These are phyloP conservation scores for Omphalea diandra DNA, from an alignment of 441 rosid genomes.

Conservation along the genomic window DNA sequence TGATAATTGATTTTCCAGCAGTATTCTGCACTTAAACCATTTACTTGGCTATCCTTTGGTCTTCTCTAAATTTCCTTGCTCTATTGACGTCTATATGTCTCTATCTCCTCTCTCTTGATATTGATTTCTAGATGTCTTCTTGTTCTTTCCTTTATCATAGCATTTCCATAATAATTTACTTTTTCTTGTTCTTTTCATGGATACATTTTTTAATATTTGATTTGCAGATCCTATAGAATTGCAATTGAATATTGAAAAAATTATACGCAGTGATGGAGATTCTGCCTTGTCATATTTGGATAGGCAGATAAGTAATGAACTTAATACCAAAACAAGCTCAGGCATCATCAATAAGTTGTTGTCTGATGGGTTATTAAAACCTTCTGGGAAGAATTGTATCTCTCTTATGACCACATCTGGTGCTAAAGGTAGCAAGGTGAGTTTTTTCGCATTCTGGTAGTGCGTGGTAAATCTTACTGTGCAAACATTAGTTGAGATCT, in stretches of 20 bases:
- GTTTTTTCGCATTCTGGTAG: conserved; percentile 27
- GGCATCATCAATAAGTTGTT: conserved; percentile 70
- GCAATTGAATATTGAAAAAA: conserved; percentile 70
- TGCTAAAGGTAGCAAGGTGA: conserved; percentile 98
- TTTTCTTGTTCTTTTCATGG: conserved; percentile 3
- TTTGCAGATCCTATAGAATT: conserved; percentile 61
- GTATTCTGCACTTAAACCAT: background rate
- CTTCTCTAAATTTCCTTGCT: conserved; percentile 6
- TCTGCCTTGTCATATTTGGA: conserved; percentile 76
- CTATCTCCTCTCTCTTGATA: background rate
- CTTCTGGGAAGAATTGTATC: conserved; percentile 89
- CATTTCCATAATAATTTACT: background rate
- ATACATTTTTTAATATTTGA: conserved; percentile 21
- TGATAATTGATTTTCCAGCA: background rate
- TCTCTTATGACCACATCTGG: conserved; percentile 98
- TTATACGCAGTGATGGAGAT: conserved; percentile 79
- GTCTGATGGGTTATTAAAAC: conserved; percentile 84
- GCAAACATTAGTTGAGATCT: background rate
- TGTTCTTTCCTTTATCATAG: background rate
- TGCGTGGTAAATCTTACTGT: background rate
- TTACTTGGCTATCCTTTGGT: background rate
- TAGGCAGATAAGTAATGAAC: conserved; percentile 69
- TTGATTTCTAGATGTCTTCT: background rate
- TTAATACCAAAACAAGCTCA: conserved; percentile 71
- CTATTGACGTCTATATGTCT: background rate